Percentiles rank a stretch among this genome's conserved stretches.
Conservation (phyloP, 2,329 filamentous ascomycete species). For the Pyricularia sp. region DNA sequence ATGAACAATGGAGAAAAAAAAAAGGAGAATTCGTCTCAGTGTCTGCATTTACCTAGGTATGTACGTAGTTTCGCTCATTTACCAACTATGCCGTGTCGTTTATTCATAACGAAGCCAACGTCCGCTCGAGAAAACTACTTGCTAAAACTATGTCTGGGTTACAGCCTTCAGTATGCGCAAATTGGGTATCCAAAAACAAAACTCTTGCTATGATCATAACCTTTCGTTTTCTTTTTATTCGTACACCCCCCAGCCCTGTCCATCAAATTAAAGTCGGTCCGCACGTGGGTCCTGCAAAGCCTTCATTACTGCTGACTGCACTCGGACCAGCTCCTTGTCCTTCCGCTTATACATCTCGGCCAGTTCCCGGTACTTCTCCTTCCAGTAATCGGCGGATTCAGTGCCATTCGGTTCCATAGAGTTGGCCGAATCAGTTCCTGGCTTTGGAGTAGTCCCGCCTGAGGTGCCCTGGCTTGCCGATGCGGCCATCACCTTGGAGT, state of each 20-base stretch:
- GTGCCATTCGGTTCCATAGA: conserved; percentile 5
- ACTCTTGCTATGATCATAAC: not conserved
- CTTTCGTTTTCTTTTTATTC: not conserved
- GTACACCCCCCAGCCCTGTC: not conserved
- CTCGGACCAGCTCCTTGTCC: conserved; percentile 35
- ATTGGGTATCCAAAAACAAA: not conserved
- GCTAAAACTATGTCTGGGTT: not conserved
- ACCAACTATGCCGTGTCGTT: too few relatives aligned
- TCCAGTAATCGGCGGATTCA: conserved; percentile 30
- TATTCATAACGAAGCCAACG: not conserved
- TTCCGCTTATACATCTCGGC: conserved; percentile 45
- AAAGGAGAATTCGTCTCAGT: too few relatives aligned
- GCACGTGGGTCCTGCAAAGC: conserved; percentile 14
- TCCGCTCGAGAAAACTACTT: not conserved
- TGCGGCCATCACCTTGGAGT: conserved; percentile 5
- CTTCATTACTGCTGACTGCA: conserved; percentile 30
- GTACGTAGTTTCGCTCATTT: not conserved
- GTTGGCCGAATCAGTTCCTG: not conserved
- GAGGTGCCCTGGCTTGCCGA: conserved; percentile 7
- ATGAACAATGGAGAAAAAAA: too few relatives aligned
- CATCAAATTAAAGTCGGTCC: not conserved
- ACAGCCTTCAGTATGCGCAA: not conserved
- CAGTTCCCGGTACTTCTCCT: conserved; percentile 41
- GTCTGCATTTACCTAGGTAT: not conserved
- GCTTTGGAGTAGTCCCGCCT: conserved; percentile 9